Evolutionary conservation across 805 yeast species (phyloP), one percentile per base, ranked within the genome.

Genomic region (Wickerhamiella australiensis): DNA sequence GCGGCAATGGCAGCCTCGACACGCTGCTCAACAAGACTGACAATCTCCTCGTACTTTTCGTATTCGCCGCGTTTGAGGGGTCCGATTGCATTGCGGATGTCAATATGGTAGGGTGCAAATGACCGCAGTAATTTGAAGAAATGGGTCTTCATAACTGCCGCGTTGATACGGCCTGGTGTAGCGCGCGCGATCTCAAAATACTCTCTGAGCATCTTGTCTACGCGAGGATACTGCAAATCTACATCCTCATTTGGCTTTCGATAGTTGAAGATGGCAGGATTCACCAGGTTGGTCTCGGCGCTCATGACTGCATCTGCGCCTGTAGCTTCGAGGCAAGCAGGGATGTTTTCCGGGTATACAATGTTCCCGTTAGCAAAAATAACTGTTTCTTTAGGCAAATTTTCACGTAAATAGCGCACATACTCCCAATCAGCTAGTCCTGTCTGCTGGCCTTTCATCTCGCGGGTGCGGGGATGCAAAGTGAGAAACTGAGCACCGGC

Each of bases 401-500:
- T 81, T 25, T 87, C 94, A 51, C 92, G 71, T 37, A 92, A 61
- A 61, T 78, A 85, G 56, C 72, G 76, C 52, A 92, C 74, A 23
- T 80, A 72, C 26, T 77, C 73, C 97, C 98, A 90, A 66, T 92
- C 88, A 1, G 99, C 97, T 46, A 92, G 68, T 0, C 98, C 98
- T 0, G 98, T 90, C 52, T 77, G 76, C 64, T 90, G 97, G 5
- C 98, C 99, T 65, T 92, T 92, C 94, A 87, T 90, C 51, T 90
- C 98, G 55, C 99, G 74, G 1, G 96, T 82, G 58, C 98, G 76
- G 1, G 97, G 97, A 65, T 92, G 99, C 7, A 92, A 83, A 1
- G 96, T 87, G 35, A 92, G 69, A 64, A 90, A 85, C 66, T 88
- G 96, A 0, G 98, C 98, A 9, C 99, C 98, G 0, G 97, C 95